Evolutionary conservation across 2,329 filamentous ascomycete species (phyloP).

Genomic region (Fusarium guadeloupense): DNA sequence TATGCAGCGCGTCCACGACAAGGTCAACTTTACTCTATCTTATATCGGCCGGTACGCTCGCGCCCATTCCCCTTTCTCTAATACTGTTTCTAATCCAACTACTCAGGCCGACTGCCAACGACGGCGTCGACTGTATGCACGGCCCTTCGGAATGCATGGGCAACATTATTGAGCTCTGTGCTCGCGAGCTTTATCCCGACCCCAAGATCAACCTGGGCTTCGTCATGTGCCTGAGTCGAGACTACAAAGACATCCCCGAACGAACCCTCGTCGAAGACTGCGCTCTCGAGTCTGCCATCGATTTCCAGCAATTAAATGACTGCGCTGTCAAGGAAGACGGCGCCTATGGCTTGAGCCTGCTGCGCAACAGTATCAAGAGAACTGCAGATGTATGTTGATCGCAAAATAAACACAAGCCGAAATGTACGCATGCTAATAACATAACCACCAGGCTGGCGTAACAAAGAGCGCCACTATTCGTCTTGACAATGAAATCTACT

Average conservation of each 20-base stretch:
- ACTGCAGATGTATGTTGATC: slow-evolving; percentile 61
- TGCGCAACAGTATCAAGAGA: slow-evolving; percentile 73
- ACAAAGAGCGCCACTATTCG: slow-evolving; percentile 81
- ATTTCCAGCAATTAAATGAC: slow-evolving; percentile 81
- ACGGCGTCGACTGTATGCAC: slow-evolving; percentile 88
- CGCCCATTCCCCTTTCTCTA: background rate
- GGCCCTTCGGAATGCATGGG: slow-evolving; percentile 90
- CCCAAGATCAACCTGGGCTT: slow-evolving; percentile 92
- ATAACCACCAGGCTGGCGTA: slow-evolving; percentile 63
- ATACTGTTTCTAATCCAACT: background rate
- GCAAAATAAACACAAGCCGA: background rate
- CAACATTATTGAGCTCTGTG: slow-evolving; percentile 94
- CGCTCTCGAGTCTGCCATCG: slow-evolving; percentile 88
- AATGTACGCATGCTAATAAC: slow-evolving; percentile 7
- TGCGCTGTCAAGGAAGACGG: slow-evolving; percentile 84
- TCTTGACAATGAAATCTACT: slow-evolving; percentile 81
- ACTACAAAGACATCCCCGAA: slow-evolving; percentile 81
- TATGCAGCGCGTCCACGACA: slow-evolving; percentile 83
- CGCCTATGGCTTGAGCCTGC: slow-evolving; percentile 71
- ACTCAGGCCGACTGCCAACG: slow-evolving; percentile 72
- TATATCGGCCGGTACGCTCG: slow-evolving; percentile 80
- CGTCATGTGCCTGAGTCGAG: slow-evolving; percentile 84
- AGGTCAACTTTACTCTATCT: slow-evolving; percentile 90
- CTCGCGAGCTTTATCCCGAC: slow-evolving; percentile 81
- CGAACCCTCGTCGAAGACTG: slow-evolving; percentile 84